Base-by-base conservation (phyloP, 2,329 filamentous ascomycete species). In the Coniella vitis region DNA sequence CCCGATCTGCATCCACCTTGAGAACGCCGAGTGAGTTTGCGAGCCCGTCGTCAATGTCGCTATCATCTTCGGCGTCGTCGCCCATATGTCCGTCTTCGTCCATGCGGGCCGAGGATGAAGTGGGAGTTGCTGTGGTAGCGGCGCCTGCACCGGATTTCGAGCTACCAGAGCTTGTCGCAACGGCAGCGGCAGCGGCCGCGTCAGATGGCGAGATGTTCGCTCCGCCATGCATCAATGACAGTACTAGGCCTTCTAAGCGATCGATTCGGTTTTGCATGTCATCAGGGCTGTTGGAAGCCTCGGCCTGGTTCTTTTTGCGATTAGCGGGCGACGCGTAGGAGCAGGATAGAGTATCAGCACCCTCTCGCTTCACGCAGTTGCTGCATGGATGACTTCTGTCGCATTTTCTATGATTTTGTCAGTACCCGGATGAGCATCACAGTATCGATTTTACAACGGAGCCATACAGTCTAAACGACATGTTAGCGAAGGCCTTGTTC, bases 241-340 rank as follows among this genome's bases (percentile, higher is more conserved):
- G 70, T 53, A 97, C 91, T 65, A 97, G 72, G 58, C 87, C 86
- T 75, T 97, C 91, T 57, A 97, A 76, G 60, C 91, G 82, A 72
- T 97, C 90, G 70, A 97, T 97, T 65, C 93, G 86, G 63, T 94
- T 95, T 71, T 97, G 91, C 91, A 97, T 96, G 68, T 96, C 91
- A 75, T 95, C 90, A 43, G 91, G 89, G 58, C 68, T 81, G 47
- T 75, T 69, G 58, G 75, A 68, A 17, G 13, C 37, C 74, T 69
- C 79, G 69, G 69, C 78, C 66, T 84, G 79, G 61, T 72, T 83
- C 75, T 88, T 94, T 68, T 88, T 93, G 58, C 88, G 79, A 45
- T 71, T 72, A 29, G 73, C 67, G 34, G 81, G 84, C 45, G 82
- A 76, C 40, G 89, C 90, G 72, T 96, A 97, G 56, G 85, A 86